Evolutionary conservation across 768 basidiomycete genomes (phyloP).

Genomic region (Lactarius tabidus): DNA sequence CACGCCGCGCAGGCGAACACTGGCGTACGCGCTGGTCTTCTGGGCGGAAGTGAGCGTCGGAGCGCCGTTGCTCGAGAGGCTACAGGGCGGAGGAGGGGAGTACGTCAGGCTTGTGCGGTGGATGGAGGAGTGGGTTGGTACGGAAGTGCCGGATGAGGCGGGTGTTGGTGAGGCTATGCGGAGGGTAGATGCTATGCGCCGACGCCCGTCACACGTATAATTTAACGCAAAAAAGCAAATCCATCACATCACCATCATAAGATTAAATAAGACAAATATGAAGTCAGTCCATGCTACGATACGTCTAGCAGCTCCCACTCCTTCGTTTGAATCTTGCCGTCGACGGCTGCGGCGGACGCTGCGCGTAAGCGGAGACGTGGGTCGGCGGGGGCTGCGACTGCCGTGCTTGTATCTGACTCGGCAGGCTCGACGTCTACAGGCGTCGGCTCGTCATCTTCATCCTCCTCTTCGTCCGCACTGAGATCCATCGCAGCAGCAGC

Average conservation of each 20-base stretch:
- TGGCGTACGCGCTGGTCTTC: conserved; percentile 60
- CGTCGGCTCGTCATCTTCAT: conserved; percentile 21
- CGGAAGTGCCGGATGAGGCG: conserved; percentile 28
- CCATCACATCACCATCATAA: neutral
- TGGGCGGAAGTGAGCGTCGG: conserved; percentile 68
- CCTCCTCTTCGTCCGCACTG: conserved; percentile 25
- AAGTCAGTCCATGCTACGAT: neutral
- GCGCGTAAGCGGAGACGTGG: conserved; percentile 19
- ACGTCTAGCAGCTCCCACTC: conserved; percentile 40
- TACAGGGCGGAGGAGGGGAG: conserved; percentile 30
- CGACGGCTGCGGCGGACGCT: neutral
- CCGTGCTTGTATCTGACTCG: conserved; percentile 25
- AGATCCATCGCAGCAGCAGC: conserved; percentile 32
- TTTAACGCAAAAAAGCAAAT: conserved; percentile 15
- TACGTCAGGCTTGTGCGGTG: conserved; percentile 29
- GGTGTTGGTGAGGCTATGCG: conserved; percentile 24
- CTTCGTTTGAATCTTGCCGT: conserved; percentile 9
- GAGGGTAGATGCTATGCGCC: conserved; percentile 26
- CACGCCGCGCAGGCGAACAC: conserved; percentile 47
- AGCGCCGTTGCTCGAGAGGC: conserved; percentile 52
- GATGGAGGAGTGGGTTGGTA: conserved; percentile 32
- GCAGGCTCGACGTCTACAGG: conserved; percentile 25
- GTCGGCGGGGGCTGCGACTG: conserved; percentile 14
- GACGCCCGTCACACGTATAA: too few relatives aligned
- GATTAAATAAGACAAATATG: conserved; percentile 3